Evolutionary conservation across 169 alveolate species (phyloP).

Genomic region (Toxoplasma gondii): DNA sequence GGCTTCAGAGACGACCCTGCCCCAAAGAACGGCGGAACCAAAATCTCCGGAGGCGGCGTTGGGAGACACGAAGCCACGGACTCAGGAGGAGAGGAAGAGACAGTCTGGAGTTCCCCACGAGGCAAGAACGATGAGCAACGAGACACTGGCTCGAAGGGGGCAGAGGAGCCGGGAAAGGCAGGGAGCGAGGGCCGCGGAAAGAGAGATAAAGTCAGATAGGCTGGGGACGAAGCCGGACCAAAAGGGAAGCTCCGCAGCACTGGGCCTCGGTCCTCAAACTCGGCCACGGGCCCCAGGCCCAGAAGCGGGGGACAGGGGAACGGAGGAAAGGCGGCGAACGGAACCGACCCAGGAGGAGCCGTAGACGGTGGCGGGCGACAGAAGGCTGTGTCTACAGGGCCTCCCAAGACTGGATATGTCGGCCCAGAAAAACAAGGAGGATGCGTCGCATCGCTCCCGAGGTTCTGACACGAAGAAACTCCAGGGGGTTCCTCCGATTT

Average conservation of each 20-base stretch:
- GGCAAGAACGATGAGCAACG: not conserved
- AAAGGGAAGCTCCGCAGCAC: not conserved
- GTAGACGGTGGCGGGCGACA: not conserved
- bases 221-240: not conserved
- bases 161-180: not conserved
- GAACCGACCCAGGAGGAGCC: not conserved
- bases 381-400: not conserved
- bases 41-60: not conserved
- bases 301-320: not conserved
- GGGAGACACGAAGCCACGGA: constrained; percentile 1
- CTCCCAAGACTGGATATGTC: not conserved
- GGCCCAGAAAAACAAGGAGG: not conserved
- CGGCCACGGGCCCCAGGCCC: not conserved
- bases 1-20: not conserved
- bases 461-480: not conserved
- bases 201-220: not conserved
- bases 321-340: not conserved
- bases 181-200: not conserved
- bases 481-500: not conserved
- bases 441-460: not conserved
- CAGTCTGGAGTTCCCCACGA: not conserved
- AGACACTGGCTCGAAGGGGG: not conserved
- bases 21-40: constrained; percentile 18
- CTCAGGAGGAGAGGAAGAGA: not conserved
- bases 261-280: not conserved